These are phyloP conservation scores for Endothia cerciana DNA, from an alignment of 2,329 filamentous ascomycete species.

Conservation along the genomic window DNA sequence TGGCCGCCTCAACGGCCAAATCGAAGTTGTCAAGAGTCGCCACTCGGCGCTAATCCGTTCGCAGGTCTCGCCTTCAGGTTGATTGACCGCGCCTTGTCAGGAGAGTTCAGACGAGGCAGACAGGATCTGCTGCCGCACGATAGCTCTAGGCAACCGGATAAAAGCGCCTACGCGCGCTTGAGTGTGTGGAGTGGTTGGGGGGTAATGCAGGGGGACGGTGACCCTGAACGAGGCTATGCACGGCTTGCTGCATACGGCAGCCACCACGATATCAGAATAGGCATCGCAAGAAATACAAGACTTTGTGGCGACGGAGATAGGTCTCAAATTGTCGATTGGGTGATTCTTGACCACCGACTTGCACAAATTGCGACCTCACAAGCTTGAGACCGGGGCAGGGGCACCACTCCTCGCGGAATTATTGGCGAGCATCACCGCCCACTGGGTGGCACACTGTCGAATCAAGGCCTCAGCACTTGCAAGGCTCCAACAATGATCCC, in stretches of 20 bases:
- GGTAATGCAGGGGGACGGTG: conserved; percentile 2
- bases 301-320: not conserved
- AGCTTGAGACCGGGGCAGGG: conserved; percentile 1
- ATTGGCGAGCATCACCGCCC: conserved; percentile 1
- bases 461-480: not conserved
- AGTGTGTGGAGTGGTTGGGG: not conserved
- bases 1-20: not conserved
- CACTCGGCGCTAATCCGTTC: not conserved
- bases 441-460: not conserved
- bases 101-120: conserved; percentile 4
- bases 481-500: not conserved
- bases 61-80: not conserved
- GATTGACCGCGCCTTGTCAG: conserved; percentile 5
- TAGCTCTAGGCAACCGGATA: conserved; percentile 1
- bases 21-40: not conserved
- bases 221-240: not conserved
- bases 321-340: not conserved
- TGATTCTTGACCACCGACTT: not conserved
- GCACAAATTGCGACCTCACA: not conserved
- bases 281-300: not conserved
- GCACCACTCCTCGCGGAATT: not conserved
- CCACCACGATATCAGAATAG: not conserved
- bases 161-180: conserved; percentile 7
- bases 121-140: conserved; percentile 6
- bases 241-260: not conserved